Evolutionary conservation across 805 yeast genomes (phyloP).

Genomic region (Barnettozyma wickerhamii): DNA sequence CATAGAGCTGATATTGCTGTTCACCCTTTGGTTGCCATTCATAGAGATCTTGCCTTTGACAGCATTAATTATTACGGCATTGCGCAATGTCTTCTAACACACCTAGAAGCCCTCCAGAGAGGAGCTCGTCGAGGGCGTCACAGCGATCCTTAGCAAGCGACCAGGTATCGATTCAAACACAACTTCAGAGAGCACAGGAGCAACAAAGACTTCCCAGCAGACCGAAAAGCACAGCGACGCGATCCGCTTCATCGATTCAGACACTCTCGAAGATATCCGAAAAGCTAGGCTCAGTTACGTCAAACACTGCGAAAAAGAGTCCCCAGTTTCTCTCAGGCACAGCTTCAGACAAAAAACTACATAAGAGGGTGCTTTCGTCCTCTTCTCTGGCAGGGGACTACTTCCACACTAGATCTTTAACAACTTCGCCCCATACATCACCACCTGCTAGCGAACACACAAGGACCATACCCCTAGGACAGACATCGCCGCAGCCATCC

Average conservation of each 20-base stretch:
- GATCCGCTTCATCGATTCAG: constrained; percentile 22
- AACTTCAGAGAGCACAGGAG: no score
- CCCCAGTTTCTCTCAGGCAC: constrained; percentile 6
- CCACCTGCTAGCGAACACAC: neutral
- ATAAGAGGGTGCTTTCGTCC: constrained; percentile 22
- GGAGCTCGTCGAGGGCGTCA: neutral
- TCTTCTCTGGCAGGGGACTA: constrained; percentile 18
- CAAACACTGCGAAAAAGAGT: constrained; percentile 7
- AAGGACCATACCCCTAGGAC: constrained; percentile 11
- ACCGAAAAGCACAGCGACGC: neutral
- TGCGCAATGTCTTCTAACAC: neutral
- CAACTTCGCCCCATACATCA: neutral
- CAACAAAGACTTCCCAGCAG: neutral
- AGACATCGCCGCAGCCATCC: neutral
- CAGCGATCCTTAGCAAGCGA: neutral
- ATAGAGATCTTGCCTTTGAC: no score
- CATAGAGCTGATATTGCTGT: no score
- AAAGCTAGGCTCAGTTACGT: constrained; percentile 11
- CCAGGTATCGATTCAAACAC: no score
- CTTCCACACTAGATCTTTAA: constrained; percentile 5
- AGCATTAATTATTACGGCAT: neutral
- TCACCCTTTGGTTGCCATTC: no score
- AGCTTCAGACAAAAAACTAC: constrained; percentile 18
- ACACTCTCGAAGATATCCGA: constrained; percentile 21
- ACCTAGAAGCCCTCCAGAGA: neutral